Conservation (phyloP, 371 early-diverging fungal genomes). For the Haplosporangium sp. region DNA sequence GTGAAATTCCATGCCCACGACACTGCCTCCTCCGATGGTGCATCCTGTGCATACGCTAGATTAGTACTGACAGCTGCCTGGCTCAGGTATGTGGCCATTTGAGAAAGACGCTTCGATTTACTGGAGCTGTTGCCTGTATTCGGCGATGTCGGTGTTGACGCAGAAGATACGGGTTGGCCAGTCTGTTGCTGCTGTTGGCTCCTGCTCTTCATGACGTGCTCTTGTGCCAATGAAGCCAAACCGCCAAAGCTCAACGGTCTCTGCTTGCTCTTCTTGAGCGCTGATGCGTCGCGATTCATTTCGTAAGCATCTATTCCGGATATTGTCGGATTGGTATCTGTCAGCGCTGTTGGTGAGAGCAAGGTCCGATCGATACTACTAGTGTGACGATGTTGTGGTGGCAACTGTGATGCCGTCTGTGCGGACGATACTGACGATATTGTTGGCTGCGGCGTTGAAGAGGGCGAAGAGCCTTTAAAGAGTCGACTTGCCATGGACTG, state of each 20-base stretch:
- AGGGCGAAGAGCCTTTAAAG: slow-evolving; percentile 21
- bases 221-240: slow-evolving; percentile 43
- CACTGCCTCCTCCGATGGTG: slow-evolving; percentile 34
- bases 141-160: slow-evolving; percentile 26
- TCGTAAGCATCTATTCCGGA: not conserved
- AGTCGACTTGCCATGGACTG: slow-evolving; percentile 11
- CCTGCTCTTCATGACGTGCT: slow-evolving; percentile 32
- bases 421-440: not conserved
- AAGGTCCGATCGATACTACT: slow-evolving; percentile 28
- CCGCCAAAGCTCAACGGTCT: slow-evolving; percentile 48
- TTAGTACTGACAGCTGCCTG: slow-evolving; percentile 37
- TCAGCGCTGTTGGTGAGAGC: slow-evolving; percentile 31
- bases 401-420: not conserved
- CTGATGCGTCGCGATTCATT: too few relatives aligned
- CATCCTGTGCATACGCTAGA: slow-evolving; percentile 20
- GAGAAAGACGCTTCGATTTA: slow-evolving; percentile 37
- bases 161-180: not conserved
- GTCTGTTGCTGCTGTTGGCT: slow-evolving; percentile 17
- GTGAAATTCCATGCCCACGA: slow-evolving; percentile 46
- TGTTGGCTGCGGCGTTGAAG: slow-evolving; percentile 8
- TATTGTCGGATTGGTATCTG: slow-evolving; percentile 11
- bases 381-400: slow-evolving; percentile 20
- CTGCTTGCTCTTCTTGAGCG: slow-evolving; percentile 25
- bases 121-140: slow-evolving; percentile 1
- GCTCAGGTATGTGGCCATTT: slow-evolving; percentile 45